These are phyloP conservation scores for Leavenworthia alabamica DNA, from an alignment of 345 rosid genomes.

Conservation along the genomic window DNA sequence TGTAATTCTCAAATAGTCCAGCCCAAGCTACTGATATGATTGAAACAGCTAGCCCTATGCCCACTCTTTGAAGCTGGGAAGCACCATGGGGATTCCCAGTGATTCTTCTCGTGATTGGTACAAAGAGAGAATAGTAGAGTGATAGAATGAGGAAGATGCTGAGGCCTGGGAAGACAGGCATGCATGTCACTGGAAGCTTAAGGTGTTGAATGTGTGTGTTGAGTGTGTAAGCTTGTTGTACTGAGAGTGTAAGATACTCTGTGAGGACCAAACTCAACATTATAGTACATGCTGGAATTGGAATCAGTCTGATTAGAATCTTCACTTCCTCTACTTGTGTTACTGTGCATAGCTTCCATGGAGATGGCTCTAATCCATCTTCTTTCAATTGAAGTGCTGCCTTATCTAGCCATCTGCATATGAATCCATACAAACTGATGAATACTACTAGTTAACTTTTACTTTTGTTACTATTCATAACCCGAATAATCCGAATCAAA, in stretches of 20 bases:
- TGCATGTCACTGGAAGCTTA: constrained; percentile 82
- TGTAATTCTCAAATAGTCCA: constrained; percentile 62
- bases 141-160: constrained; percentile 68
- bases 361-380: constrained; percentile 58
- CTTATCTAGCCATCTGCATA: constrained; percentile 71
- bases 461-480: neutral
- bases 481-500: neutral
- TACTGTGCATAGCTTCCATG: constrained; percentile 87
- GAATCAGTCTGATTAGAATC: constrained; percentile 65
- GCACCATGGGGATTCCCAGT: constrained; percentile 90
- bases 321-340: constrained; percentile 96
- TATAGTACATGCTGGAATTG: constrained; percentile 70
- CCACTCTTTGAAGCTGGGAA: constrained; percentile 86
- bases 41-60: constrained; percentile 69
- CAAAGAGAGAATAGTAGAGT: constrained; percentile 64
- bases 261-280: constrained; percentile 60
- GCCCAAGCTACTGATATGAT: constrained; percentile 68
- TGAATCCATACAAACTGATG: neutral
- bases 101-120: constrained; percentile 59
- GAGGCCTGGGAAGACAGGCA: constrained; percentile 93
- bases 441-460: no score
- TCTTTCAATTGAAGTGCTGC: constrained; percentile 78
- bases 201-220: constrained; percentile 63
- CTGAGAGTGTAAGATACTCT: constrained; percentile 77
- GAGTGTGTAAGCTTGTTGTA: constrained; percentile 81